phyloP scores from a whole-genome alignment of 257 asterid species.

The Fraxinus pennsylvanica region DNA sequence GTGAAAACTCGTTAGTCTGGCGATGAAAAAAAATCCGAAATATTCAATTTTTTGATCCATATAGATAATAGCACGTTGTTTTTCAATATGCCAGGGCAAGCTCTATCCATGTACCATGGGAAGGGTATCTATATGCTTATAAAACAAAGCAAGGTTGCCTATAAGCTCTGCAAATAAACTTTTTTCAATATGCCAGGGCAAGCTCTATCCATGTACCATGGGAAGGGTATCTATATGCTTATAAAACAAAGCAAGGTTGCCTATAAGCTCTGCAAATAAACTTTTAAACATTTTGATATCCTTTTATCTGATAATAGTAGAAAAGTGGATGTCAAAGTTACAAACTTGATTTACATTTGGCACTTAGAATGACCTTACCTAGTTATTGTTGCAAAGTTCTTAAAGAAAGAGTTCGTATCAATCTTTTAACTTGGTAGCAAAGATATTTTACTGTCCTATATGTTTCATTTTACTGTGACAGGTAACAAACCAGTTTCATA shows the following conservation, averaged over 20 bases:
- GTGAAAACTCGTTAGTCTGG: neutral
- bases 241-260: neutral
- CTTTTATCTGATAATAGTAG: neutral
- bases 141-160: neutral
- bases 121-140: neutral
- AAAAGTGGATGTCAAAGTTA: neutral
- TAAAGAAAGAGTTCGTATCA: slow-evolving; percentile 1
- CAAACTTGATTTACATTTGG: neutral
- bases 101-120: neutral
- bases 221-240: neutral
- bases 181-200: neutral
- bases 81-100: neutral
- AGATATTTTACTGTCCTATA: neutral
- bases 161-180: neutral
- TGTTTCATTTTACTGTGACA: neutral
- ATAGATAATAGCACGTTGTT: neutral
- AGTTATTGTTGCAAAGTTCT: neutral
- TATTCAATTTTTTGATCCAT: too few relatives aligned
- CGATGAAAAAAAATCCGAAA: too few relatives aligned
- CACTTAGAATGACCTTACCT: neutral
- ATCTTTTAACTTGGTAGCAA: neutral
- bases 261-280: neutral
- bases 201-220: neutral
- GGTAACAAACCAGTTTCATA: neutral
- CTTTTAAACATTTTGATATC: neutral